Conservation (phyloP, 163 green algal genomes). For the Chloroidium sp. region DNA sequence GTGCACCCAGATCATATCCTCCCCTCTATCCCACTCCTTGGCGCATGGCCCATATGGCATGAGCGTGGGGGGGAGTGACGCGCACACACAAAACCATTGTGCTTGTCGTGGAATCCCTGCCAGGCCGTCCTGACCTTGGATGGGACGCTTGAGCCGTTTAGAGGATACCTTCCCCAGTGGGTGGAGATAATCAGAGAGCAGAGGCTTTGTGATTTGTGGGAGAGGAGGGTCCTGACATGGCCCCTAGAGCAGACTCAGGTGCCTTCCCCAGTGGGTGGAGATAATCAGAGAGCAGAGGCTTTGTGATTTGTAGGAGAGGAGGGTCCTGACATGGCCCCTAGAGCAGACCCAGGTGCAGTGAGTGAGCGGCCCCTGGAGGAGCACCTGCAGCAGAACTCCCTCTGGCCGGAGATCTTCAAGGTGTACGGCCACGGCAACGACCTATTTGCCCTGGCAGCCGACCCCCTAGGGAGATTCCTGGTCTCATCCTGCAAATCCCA, state of each 20-base stretch:
- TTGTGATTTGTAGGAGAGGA: conserved; percentile 28
- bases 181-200: too few relatives aligned
- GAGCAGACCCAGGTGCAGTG: conserved; percentile 34
- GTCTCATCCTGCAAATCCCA: conserved; percentile 67
- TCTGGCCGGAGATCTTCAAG: conserved; percentile 89
- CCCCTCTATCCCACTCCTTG: too few relatives aligned
- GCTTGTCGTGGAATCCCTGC: too few relatives aligned
- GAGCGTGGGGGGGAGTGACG: too few relatives aligned
- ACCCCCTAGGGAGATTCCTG: conserved; percentile 47
- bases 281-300: too few relatives aligned
- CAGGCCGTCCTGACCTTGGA: too few relatives aligned
- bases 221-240: conserved; percentile 67
- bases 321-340: conserved; percentile 69
- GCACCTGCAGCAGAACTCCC: conserved; percentile 82
- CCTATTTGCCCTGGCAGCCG: conserved; percentile 60
- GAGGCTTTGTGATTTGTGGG: conserved; percentile 2
- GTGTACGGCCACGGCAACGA: conserved; percentile 96
- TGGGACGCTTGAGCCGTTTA: too few relatives aligned
- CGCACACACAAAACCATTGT: too few relatives aligned
- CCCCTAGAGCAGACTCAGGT: conserved; percentile 44
- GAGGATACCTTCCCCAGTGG: too few relatives aligned
- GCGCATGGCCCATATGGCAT: too few relatives aligned
- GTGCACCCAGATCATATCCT: too few relatives aligned
- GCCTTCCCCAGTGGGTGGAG: too few relatives aligned
- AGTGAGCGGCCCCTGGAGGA: conserved; percentile 81